phyloP scores from a whole-genome alignment of 1,139 yeast species.

The Geotrichum carabidarum region DNA sequence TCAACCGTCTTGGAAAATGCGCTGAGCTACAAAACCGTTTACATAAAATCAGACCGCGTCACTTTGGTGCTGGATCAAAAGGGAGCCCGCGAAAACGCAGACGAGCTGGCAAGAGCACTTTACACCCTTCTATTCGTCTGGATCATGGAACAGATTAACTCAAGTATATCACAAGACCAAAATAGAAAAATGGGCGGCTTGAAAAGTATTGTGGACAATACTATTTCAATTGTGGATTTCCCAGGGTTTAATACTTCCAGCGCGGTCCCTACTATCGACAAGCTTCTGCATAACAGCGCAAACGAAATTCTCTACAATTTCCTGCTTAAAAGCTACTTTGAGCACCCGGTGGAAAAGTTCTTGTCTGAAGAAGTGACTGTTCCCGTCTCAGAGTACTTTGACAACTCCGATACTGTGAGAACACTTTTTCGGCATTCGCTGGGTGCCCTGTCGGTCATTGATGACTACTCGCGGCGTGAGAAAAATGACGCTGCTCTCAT shows the following conservation, averaged over 20 bases:
- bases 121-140: conserved; percentile 41
- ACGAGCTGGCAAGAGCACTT: conserved; percentile 41
- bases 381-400: conserved; percentile 39
- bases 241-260: conserved; percentile 41
- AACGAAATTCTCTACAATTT: conserved; percentile 41
- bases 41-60: conserved; percentile 39
- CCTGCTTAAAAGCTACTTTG: conserved; percentile 38
- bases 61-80: conserved; percentile 41
- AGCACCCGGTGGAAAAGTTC: conserved; percentile 37
- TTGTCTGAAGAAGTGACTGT: conserved; percentile 40
- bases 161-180: conserved; percentile 34
- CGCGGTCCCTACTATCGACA: conserved; percentile 38
- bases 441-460: conserved; percentile 39
- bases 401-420: conserved; percentile 40
- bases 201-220: conserved; percentile 36
- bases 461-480: conserved; percentile 40
- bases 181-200: conserved; percentile 21
- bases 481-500: conserved; percentile 35
- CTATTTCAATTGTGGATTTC: conserved; percentile 40
- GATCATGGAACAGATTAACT: conserved; percentile 40
- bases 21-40: conserved; percentile 39
- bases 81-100: conserved; percentile 43
- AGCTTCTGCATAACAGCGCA: conserved; percentile 41
- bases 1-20: conserved; percentile 40
- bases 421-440: conserved; percentile 36